These are phyloP conservation scores for Fusarium praegraminearum DNA, from an alignment of 2,329 filamentous ascomycete genomes.

Conservation along the genomic window DNA sequence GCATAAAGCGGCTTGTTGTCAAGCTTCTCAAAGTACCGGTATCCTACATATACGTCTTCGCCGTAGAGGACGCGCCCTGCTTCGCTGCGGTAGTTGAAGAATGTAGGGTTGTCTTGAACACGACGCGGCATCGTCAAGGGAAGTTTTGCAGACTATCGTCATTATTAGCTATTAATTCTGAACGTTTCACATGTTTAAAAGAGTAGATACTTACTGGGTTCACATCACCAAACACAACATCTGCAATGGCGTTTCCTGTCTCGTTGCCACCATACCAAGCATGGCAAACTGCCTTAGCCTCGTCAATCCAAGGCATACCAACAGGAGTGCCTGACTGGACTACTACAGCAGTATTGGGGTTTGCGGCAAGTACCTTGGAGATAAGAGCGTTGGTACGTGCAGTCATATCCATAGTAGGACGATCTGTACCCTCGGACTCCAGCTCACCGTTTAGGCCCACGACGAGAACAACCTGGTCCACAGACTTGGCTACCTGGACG, in stretches of 20 bases:
- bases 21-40: neutral
- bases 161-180: neutral
- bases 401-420: neutral
- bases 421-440: neutral
- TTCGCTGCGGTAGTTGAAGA: neutral
- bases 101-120: neutral
- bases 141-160: neutral
- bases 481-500: neutral
- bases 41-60: neutral
- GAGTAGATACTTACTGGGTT: neutral
- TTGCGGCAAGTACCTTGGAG: neutral
- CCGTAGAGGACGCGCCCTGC: neutral
- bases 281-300: neutral
- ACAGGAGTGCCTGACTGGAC: neutral
- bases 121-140: neutral
- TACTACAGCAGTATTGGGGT: neutral
- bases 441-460: neutral
- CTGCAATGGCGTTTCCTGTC: neutral
- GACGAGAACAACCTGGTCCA: neutral
- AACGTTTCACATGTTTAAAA: no score
- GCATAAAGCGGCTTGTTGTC: neutral
- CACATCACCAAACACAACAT: neutral
- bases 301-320: neutral
- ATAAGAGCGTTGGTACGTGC: neutral
- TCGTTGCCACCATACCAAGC: neutral